A percentile compares a stretch with the other conserved stretches of the same genome.
Evolutionary conservation across 2,329 filamentous ascomycete genomes (phyloP).

Genomic region (Metarhizium brunneum): DNA sequence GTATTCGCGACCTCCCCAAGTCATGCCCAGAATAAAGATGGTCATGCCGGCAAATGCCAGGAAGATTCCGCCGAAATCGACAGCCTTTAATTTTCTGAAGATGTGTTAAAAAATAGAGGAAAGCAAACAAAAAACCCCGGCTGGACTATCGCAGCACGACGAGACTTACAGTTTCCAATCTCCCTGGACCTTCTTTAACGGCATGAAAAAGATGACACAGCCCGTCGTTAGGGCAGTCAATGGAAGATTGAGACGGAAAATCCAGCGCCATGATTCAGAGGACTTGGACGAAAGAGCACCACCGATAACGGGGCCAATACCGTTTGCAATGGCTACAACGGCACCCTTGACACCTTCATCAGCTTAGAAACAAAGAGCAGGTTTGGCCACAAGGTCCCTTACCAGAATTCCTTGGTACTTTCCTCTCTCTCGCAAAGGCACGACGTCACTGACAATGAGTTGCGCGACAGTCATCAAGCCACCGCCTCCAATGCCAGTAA

Average conservation of each 20-base stretch:
- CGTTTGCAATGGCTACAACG: constrained; percentile 43
- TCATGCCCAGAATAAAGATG: constrained; percentile 38
- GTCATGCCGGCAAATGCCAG: constrained; percentile 36
- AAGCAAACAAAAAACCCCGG: neutral
- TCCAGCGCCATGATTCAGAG: constrained; percentile 40
- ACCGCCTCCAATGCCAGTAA: constrained; percentile 53
- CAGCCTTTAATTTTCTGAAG: constrained; percentile 35
- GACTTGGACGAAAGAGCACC: constrained; percentile 38
- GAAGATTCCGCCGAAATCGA: constrained; percentile 40
- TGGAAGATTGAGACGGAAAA: constrained; percentile 44
- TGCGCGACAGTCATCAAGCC: constrained; percentile 62
- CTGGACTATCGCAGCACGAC: neutral
- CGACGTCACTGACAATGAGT: constrained; percentile 62
- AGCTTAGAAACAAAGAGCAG: neutral
- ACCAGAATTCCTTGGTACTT: constrained; percentile 58
- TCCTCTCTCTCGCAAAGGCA: constrained; percentile 59
- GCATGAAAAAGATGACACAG: constrained; percentile 46
- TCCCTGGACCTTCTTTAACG: constrained; percentile 42
- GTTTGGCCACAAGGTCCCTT: neutral
- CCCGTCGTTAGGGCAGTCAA: constrained; percentile 37
- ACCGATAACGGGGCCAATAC: constrained; percentile 44
- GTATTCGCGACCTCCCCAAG: constrained; percentile 52
- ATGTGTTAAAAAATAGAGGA: neutral
- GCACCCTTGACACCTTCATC: constrained; percentile 24
- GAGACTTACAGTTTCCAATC: constrained; percentile 34